A percentile compares a stretch with the other conserved stretches of the same genome.
These are phyloP conservation scores for Leccinellum luteum DNA, from an alignment of 768 basidiomycete genomes.

Conservation along the genomic window DNA sequence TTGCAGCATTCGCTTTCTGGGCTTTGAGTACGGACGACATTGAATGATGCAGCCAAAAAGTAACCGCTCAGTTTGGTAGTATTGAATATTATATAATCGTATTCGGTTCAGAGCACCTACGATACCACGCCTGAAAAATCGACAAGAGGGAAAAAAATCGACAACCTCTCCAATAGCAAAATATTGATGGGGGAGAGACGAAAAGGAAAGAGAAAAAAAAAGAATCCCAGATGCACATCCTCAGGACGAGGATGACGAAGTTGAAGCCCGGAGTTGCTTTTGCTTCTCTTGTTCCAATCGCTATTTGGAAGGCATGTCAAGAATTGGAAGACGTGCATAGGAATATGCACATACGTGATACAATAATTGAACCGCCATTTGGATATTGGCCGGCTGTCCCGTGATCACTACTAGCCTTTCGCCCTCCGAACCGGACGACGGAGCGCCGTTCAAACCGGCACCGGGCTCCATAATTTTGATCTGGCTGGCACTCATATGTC, in stretches of 20 bases:
- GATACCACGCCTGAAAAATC: not conserved
- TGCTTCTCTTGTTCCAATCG: slow-evolving; percentile 88
- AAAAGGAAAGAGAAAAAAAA: not conserved
- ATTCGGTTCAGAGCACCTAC: not conserved
- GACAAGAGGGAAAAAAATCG: not conserved
- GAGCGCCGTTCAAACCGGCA: slow-evolving; percentile 69
- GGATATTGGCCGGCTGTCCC: slow-evolving; percentile 91
- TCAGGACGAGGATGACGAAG: slow-evolving; percentile 32
- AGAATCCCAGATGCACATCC: not conserved
- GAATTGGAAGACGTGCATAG: not conserved
- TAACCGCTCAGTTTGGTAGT: not conserved
- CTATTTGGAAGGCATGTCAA: slow-evolving; percentile 37
- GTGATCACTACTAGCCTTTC: slow-evolving; percentile 96
- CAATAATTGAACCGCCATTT: slow-evolving; percentile 91
- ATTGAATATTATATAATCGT: slow-evolving; percentile 25
- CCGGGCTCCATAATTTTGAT: slow-evolving; percentile 99
- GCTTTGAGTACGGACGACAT: slow-evolving; percentile 70
- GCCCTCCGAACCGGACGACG: slow-evolving; percentile 74
- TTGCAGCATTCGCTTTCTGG: slow-evolving; percentile 55
- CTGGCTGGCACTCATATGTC: slow-evolving; percentile 91
- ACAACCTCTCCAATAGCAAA: slow-evolving; percentile 2
- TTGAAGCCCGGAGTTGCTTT: slow-evolving; percentile 58
- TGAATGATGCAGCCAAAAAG: not conserved
- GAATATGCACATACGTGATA: slow-evolving; percentile 61
- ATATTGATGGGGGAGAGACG: not conserved